Base-by-base conservation (phyloP, 305 asterid genomes). In the Stenogyne calaminthoides region DNA sequence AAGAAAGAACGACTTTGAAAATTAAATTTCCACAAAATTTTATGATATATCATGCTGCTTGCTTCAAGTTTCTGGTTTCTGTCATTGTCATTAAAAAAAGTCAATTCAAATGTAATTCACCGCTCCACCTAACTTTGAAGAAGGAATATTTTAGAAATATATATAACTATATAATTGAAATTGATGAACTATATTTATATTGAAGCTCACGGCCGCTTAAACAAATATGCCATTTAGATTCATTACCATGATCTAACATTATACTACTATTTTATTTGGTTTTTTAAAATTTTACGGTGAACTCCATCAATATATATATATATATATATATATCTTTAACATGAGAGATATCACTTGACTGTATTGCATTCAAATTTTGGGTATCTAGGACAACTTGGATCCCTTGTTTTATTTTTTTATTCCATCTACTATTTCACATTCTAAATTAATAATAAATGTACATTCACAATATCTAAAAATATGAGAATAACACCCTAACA, bases 71-170 rank as follows among this genome's bases (percentile, higher is more conserved):
- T 52, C 62, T 27, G 47, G 58, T 49, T 64, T 32, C 34, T 67
- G 72, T 51, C 72, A 67, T 49, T 49, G 11, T 67, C 72, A n/a
- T 42, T 22, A 42, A 39, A 70, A 9, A 70, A 64, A 39, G 58
- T 70, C 56, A 70, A 56, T 20, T 56, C 74, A 70, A 56, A 25
- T 15, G 46, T 29, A 55, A 42, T 64, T 64, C 4, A 32, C n/a
- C 27, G 10, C 71, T 25, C 16, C 60, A 66, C 71, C 71, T 66
- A 66, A 47, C 71, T 46, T 47, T 14, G 56, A 44, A 22, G 20
- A 42, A 12, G 7, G 70, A 64, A 44, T 64, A n/a, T n/a, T n/a
- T 64, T 44, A 22, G 40, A 22, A 63, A 11, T 14, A 14, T 5
- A 9, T 25, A 25, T 5, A 16, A 64, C 4, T 37, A 9, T 5